phyloP scores from a whole-genome alignment of 768 basidiomycete species.

The Podaxis sp. region DNA sequence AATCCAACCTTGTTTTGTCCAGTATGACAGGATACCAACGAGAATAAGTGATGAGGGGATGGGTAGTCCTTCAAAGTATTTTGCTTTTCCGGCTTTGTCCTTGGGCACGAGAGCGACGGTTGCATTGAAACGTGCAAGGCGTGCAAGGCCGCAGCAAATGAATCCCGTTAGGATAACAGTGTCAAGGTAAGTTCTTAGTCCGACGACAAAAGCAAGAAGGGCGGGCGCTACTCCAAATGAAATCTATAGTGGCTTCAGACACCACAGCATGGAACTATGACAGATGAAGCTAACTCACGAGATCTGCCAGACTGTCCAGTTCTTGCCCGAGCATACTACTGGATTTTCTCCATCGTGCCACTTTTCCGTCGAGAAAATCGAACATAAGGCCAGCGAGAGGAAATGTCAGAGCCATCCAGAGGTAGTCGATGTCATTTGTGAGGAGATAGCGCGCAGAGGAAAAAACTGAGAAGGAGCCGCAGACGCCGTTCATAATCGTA shows the following conservation, averaged over 20 bases:
- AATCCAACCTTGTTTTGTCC: slow-evolving; percentile 83
- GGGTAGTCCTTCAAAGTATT: slow-evolving; percentile 97
- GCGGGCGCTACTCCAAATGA: slow-evolving; percentile 98
- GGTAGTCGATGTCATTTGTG: slow-evolving; percentile 70
- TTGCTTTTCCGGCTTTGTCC: slow-evolving; percentile 78
- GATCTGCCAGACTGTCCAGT: slow-evolving; percentile 92
- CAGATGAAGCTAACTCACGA: slow-evolving; percentile 47
- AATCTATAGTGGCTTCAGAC: slow-evolving; percentile 47
- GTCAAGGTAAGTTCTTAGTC: slow-evolving; percentile 89
- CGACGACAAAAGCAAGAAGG: slow-evolving; percentile 86
- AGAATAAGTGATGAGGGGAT: slow-evolving; percentile 87
- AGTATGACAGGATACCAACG: slow-evolving; percentile 75
- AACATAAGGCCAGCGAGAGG: slow-evolving; percentile 95
- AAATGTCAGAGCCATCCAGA: slow-evolving; percentile 83
- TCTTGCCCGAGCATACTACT: slow-evolving; percentile 97
- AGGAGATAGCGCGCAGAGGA: slow-evolving; percentile 86
- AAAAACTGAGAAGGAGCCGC: slow-evolving; percentile 94
- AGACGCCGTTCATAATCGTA: slow-evolving; percentile 98
- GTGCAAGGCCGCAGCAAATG: slow-evolving; percentile 94
- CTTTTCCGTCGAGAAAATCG: slow-evolving; percentile 96
- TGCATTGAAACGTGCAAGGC: slow-evolving; percentile 97
- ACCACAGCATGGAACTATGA: slow-evolving; percentile 3
- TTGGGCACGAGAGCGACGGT: slow-evolving; percentile 94
- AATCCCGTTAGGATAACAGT: slow-evolving; percentile 82
- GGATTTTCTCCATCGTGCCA: slow-evolving; percentile 95